Base-by-base conservation (phyloP, 129 eudicot genomes). In the Helichrysum umbraculigerum region DNA sequence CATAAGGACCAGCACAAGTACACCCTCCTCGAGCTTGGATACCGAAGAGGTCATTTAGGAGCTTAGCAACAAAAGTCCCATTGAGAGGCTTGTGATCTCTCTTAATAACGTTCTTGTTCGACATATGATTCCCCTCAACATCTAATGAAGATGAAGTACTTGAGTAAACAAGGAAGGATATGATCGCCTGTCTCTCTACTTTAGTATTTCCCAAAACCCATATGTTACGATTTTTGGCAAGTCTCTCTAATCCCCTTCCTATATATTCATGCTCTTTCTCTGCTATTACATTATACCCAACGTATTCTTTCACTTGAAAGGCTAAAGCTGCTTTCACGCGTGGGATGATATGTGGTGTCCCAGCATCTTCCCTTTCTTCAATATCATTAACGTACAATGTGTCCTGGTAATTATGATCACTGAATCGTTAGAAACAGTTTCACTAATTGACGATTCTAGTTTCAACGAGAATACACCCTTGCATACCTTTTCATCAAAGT, bases 21-120 rank as follows among this genome's bases (percentile, higher is more conserved):
- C 97, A 91, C 9, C 97, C 97, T 29, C 95, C 97, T 19, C 97
- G 83, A 30, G 97, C 88, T 76, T 91, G 97, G 59, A 91, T 87
- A 21, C 97, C 97, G 70, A 91, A 91, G 21, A 91, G 81, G 80
- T 91, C 96, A 80, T 87, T 91, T 8, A 91, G 82, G 9, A 91
- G 87, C 81, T 85, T 91, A 0, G 91, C 92, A 11, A 88, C 88
- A 47, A 91, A 91, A 71, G 89, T 77, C 7, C 97, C 95, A 66
- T 87, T 87, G 9, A 91, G 85, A 29, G 87, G 92, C 81, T 85
- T 88, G 22, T 5, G 7, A 35, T 65, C 86, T 42, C 66, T 83
- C 17, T 50, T 70, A 16, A 28, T 22, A 69, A 12, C 37, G 21
- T 1, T 68, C 54, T 68, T 44, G 57, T 2, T 50, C 4, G 17